Percentiles rank a stretch among this genome's conserved stretches.
Evolutionary conservation across 768 basidiomycete genomes (phyloP).

Genomic region (Boletus barrowsii): DNA sequence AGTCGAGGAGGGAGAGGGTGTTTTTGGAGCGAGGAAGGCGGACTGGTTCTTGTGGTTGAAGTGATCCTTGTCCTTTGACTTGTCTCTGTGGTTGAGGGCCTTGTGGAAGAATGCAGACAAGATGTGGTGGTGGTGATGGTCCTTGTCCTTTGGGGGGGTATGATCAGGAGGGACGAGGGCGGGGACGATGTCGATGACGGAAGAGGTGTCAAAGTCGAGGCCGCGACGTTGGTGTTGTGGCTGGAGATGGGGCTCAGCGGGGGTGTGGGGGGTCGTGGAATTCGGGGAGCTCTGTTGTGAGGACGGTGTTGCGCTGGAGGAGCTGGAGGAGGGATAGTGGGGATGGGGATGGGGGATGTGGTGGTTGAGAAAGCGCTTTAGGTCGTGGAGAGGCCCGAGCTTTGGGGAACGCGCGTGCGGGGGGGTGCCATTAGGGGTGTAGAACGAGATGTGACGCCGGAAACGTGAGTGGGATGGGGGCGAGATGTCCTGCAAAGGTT

Average conservation of each 20-base stretch:
- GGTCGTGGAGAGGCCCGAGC: constrained; percentile 81
- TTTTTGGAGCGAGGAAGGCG: constrained; percentile 12
- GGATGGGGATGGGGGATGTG: constrained; percentile 63
- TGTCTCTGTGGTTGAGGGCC: constrained; percentile 33
- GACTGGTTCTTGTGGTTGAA: not conserved
- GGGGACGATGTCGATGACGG: constrained; percentile 31
- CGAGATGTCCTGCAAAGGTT: not conserved
- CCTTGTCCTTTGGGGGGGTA: constrained; percentile 22
- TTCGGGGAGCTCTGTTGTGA: constrained; percentile 26
- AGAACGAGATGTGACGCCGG: constrained; percentile 28
- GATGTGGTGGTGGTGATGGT: constrained; percentile 19
- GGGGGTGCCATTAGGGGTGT: constrained; percentile 4
- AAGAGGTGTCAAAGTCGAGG: constrained; percentile 35
- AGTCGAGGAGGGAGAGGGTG: constrained; percentile 35
- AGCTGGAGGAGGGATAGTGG: constrained; percentile 25
- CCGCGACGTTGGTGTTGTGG: constrained; percentile 37
- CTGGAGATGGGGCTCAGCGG: constrained; percentile 31
- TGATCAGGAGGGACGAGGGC: constrained; percentile 19
- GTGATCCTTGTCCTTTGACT: constrained; percentile 14
- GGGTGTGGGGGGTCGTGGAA: constrained; percentile 25
- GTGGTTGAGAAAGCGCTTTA: constrained; percentile 92
- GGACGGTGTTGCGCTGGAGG: constrained; percentile 24
- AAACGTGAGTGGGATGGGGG: constrained; percentile 29
- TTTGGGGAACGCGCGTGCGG: constrained; percentile 19
- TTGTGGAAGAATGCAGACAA: constrained; percentile 35